Evolutionary conservation across 371 early-diverging fungal species (phyloP), one percentile per base, ranked within the genome.

Genomic region (Chytridium lagenaria): DNA sequence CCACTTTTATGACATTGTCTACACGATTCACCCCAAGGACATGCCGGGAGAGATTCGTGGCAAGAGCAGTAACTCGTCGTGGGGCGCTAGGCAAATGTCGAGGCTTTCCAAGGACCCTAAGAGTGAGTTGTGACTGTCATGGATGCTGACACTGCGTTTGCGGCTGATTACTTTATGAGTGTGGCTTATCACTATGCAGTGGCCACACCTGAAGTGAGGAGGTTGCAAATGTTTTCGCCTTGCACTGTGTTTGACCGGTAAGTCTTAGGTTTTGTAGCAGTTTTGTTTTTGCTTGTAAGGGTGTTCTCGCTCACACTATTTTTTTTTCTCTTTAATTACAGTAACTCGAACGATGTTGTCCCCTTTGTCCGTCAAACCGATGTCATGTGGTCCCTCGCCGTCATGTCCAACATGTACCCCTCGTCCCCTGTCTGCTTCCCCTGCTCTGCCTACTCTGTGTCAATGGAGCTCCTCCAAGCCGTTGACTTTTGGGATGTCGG

Each of bases 401-500:
- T 92, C 38, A 91, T 92, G 87, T 89, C 90, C 40, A 93, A 92
- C 86, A 78, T 92, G 22, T 88, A 88, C 74, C 87, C 90, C 49
- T 79, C 84, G n/a, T 83, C 86, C n/a, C 89, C 89, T 5, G 64
- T 92, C 39, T 83, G 87, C 49, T 85, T 92, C 55, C 93, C 93
- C 36, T 92, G 93, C 75, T 91, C 91, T 1, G 90, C 88, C 2
- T 93, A 93, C 82, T 87, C 89, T 65, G 72, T 93, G 52, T 85
- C 88, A 26, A 87, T 92, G 85, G 85, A 87, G 50, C 85, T 93
- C 57, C 90, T 90, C 7, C 82, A 87, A 33, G 74, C 88, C 44
- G 91, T 93, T 26, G 87, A 88, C 39, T 92, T 88, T 67, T 93
- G 93, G 93, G 93, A 93, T 76, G 86, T 88, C 2, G 89, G 89